Evolutionary conservation across 179 eudicot species (phyloP).

Genomic region (Patellifolia procumbens): DNA sequence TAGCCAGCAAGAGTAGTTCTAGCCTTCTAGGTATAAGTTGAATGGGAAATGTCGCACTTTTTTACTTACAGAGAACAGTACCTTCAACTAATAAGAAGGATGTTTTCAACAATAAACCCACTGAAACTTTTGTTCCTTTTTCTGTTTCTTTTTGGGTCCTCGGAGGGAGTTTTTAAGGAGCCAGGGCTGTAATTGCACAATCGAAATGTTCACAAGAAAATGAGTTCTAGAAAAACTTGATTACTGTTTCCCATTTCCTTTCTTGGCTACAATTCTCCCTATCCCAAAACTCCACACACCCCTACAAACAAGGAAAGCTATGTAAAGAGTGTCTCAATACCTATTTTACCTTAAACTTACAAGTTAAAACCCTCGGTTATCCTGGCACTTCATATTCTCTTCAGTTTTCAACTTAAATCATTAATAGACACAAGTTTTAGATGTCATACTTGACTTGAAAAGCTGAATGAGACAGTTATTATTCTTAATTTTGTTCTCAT

Average conservation of each 20-base stretch:
- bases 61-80: not conserved
- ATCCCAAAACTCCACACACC: not conserved
- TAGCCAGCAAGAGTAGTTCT: not conserved
- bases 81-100: not conserved
- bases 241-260: not conserved
- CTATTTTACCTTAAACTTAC: no score
- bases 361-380: not conserved
- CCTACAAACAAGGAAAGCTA: not conserved
- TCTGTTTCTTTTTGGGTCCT: not conserved
- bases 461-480: not conserved
- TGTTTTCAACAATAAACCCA: no score
- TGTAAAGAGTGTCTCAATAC: not conserved
- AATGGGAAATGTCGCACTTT: not conserved
- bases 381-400: not conserved
- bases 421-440: not conserved
- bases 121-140: not conserved
- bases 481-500: slow-evolving; percentile 6
- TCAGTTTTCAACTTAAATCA: not conserved
- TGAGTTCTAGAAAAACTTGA: not conserved
- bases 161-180: not conserved
- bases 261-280: not conserved
- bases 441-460: not conserved
- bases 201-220: not conserved
- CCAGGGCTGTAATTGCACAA: not conserved
- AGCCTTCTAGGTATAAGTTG: not conserved